A percentile compares a stretch with the other conserved stretches of the same genome.
Conservation (phyloP, 192 early-diverging fungal species). For the Spizellomyces punctatus region DNA sequence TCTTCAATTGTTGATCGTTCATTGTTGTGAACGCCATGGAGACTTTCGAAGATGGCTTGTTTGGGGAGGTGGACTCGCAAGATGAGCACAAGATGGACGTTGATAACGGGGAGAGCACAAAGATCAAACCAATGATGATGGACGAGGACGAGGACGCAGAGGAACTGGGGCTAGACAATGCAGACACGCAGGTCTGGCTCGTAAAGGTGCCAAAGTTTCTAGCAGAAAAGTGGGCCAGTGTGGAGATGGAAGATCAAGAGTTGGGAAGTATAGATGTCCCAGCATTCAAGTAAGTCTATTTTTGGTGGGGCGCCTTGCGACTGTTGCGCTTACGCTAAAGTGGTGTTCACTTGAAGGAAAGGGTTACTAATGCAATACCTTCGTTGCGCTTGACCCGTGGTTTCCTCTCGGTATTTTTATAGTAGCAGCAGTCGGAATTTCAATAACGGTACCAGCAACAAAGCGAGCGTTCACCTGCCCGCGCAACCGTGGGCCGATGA, state of each 20-base stretch:
- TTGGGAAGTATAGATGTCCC: conserved; percentile 66
- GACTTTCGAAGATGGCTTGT: not conserved
- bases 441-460: not conserved
- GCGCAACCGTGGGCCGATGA: conserved; percentile 58
- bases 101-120: not conserved
- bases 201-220: conserved; percentile 93
- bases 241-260: conserved; percentile 51
- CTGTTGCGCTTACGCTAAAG: no score
- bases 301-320: no score
- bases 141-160: conserved; percentile 68
- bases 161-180: conserved; percentile 56
- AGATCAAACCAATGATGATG: not conserved
- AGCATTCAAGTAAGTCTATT: not conserved
- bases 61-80: not conserved
- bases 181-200: conserved; percentile 75
- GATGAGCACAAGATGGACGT: not conserved
- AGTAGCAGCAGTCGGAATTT: no score
- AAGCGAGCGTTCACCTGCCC: conserved; percentile 71
- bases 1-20: no score
- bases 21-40: not conserved
- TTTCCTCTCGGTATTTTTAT: no score
- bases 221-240: conserved; percentile 78
- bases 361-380: no score
- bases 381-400: no score
- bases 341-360: no score